These are phyloP conservation scores for Cercospora sp. DNA, from an alignment of 2,329 filamentous ascomycete species.

Conservation along the genomic window DNA sequence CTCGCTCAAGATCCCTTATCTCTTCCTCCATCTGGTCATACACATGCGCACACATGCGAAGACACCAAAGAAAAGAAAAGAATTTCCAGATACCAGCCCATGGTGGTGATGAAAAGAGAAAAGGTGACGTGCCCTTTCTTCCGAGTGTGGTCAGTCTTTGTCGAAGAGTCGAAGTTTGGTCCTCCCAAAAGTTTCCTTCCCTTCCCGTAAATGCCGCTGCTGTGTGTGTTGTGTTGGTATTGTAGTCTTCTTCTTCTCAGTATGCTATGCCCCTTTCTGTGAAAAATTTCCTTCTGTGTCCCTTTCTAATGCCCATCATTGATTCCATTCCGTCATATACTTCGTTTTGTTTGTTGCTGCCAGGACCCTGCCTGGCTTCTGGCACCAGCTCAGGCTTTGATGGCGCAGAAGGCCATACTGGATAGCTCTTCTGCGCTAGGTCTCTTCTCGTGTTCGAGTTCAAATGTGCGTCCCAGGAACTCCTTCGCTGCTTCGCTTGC, in stretches of 20 bases:
- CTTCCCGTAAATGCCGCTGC: neutral
- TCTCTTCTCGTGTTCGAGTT: constrained; percentile 89
- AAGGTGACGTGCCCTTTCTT: neutral
- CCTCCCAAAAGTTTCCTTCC: neutral
- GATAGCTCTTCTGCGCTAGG: constrained; percentile 91
- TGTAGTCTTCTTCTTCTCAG: neutral
- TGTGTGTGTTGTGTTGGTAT: neutral
- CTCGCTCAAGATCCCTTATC: neutral
- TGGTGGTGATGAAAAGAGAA: neutral
- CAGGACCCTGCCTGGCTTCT: neutral
- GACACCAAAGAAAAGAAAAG: neutral
- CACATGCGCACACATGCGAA: neutral
- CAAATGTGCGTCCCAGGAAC: constrained; percentile 88
- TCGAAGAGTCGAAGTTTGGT: neutral
- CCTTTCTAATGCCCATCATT: neutral
- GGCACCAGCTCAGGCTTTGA: constrained; percentile 26
- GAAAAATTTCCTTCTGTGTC: neutral
- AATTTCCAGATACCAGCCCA: neutral
- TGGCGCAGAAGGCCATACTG: constrained; percentile 66
- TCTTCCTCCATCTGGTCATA: neutral
- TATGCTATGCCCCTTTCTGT: neutral
- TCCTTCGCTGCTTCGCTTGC: constrained; percentile 80
- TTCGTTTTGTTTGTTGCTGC: neutral
- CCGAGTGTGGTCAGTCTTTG: neutral
- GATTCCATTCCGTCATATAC: neutral